A percentile compares a stretch with the other conserved stretches of the same genome.
Evolutionary conservation across 345 rosid species (phyloP).

Genomic region (Bruguiera gymnorhiza): DNA sequence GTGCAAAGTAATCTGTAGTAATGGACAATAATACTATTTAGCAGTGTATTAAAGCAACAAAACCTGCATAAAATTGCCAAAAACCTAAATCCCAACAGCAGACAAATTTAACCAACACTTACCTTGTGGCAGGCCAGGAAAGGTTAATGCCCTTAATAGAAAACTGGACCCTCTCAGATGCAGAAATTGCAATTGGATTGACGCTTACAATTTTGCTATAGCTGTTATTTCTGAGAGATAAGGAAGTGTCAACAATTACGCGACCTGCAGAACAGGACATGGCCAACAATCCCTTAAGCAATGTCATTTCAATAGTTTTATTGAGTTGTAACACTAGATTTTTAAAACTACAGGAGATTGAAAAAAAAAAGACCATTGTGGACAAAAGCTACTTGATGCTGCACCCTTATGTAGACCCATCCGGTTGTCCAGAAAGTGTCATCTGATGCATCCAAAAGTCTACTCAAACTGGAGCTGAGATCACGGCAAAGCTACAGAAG

Average conservation of each 20-base stretch:
- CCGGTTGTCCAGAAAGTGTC: constrained; percentile 85
- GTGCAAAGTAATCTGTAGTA: constrained; percentile 75
- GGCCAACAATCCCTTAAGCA: constrained; percentile 11
- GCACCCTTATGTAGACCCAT: constrained; percentile 74
- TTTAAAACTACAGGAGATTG: constrained; percentile 8
- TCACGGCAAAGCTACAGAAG: constrained; percentile 60
- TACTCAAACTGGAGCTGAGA: constrained; percentile 70
- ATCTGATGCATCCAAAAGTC: constrained; percentile 71
- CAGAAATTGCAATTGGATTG: constrained; percentile 75
- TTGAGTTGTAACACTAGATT: neutral
- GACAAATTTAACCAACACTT: constrained; percentile 12
- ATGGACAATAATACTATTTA: neutral
- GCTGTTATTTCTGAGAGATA: constrained; percentile 56
- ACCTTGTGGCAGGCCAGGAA: constrained; percentile 69
- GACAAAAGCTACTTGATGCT: constrained; percentile 78
- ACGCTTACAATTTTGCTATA: constrained; percentile 58
- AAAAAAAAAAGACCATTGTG: constrained; percentile 55
- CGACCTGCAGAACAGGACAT: constrained; percentile 55
- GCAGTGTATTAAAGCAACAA: constrained; percentile 1
- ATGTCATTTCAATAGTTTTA: neutral
- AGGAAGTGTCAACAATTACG: constrained; percentile 65
- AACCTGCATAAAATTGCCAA: neutral
- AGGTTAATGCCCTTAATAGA: constrained; percentile 77
- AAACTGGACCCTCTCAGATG: constrained; percentile 57
- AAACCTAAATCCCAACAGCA: constrained; percentile 8